Evolutionary conservation across 768 basidiomycete species (phyloP).

Genomic region (Asterophora lycoperdoides): DNA sequence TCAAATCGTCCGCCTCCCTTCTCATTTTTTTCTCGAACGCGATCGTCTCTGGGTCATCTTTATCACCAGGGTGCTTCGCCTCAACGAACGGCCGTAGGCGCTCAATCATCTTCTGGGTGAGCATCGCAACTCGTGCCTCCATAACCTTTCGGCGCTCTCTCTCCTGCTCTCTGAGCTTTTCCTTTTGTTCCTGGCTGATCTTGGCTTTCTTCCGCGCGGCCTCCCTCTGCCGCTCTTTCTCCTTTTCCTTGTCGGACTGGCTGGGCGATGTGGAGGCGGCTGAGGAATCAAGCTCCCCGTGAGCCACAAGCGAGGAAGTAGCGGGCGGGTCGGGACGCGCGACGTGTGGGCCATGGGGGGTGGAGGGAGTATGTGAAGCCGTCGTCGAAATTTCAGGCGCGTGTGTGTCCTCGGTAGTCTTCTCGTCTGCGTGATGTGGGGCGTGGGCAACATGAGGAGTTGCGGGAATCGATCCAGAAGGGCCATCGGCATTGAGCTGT

Average conservation of each 20-base stretch:
- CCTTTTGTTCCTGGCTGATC: constrained; percentile 77
- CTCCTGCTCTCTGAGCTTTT: constrained; percentile 80
- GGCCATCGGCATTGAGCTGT: constrained; percentile 47
- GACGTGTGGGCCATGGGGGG: constrained; percentile 10
- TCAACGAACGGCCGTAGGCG: constrained; percentile 88
- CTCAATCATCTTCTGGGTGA: constrained; percentile 80
- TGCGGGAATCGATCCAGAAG: constrained; percentile 16
- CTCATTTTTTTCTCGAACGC: constrained; percentile 74
- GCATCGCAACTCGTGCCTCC: constrained; percentile 67
- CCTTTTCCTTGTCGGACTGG: constrained; percentile 32
- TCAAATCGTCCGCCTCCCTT: constrained; percentile 89
- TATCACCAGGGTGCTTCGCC: constrained; percentile 76
- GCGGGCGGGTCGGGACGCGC: constrained; percentile 10
- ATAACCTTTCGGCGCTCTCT: constrained; percentile 74
- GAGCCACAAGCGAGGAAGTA: constrained; percentile 19
- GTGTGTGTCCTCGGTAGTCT: constrained; percentile 12
- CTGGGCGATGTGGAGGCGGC: constrained; percentile 19
- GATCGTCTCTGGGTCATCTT: constrained; percentile 78
- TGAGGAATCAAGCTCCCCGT: constrained; percentile 15
- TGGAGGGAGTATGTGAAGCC: constrained; percentile 11
- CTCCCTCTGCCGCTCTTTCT: constrained; percentile 34
- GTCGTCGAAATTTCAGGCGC: constrained; percentile 12
- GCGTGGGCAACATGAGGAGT: constrained; percentile 23
- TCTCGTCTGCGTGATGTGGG: constrained; percentile 12
- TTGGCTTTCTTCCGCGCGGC: constrained; percentile 45